Base-by-base conservation (phyloP, 1,284 basidiomycete species). In the Takashimella koratensis region DNA sequence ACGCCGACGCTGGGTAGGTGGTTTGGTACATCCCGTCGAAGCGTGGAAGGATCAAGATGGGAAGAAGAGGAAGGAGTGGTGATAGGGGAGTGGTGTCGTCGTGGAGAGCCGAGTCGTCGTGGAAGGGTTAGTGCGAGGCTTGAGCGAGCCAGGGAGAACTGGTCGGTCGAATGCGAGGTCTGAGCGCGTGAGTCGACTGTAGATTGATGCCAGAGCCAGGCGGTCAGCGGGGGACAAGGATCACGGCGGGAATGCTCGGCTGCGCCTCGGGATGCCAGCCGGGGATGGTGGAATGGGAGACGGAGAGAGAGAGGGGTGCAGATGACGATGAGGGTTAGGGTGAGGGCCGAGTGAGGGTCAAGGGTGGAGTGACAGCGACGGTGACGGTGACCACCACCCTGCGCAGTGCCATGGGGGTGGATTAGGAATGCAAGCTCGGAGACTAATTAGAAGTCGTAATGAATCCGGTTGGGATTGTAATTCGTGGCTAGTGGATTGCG, bases 1-100 rank as follows among this genome's bases (percentile, higher is more conserved):
- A n/a, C 27, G 45, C 27, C 12, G 45, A 30, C 26, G 41, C 20
- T 24, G 49, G 41, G 43, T 51, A 45, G 21, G 24, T 20, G 8
- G 49, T 26, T 43, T 51, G 49, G 22, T 51, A 51, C 49, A 51
- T 51, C 5, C 19, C 44, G 49, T 36, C n/a, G n/a, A n/a, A n/a
- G n/a, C n/a, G n/a, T n/a, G n/a, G n/a, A n/a, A n/a, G n/a, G n/a
- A n/a, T n/a, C n/a, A n/a, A n/a, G n/a, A n/a, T n/a, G n/a, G n/a
- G n/a, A n/a, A n/a, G n/a, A n/a, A n/a, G n/a, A n/a, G n/a, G n/a
- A n/a, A n/a, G n/a, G n/a, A n/a, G n/a, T n/a, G n/a, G n/a, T n/a
- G n/a, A n/a, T n/a, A n/a, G n/a, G n/a, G n/a, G n/a, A n/a, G n/a
- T n/a, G n/a, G n/a, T n/a, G n/a, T n/a, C n/a, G n/a, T n/a, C n/a